Evolutionary conservation across 805 yeast genomes (phyloP).

Genomic region (Candida wancherniae): DNA sequence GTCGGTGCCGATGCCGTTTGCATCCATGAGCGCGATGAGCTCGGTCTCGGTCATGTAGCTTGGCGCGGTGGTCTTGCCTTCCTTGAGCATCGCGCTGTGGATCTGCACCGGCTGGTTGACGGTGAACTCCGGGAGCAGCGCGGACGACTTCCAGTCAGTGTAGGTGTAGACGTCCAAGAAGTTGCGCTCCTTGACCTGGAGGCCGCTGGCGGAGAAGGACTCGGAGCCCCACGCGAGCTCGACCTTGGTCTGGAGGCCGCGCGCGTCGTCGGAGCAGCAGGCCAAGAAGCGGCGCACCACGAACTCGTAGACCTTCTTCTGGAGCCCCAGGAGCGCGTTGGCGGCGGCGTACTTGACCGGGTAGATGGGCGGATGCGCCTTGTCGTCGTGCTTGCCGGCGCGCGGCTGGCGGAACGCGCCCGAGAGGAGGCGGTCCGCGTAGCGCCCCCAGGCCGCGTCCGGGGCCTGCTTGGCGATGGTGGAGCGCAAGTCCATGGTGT

Average conservation of each 20-base stretch:
- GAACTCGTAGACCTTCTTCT: constrained; percentile 77
- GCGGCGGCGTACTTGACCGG: constrained; percentile 56
- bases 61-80: constrained; percentile 82
- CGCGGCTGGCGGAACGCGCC: constrained; percentile 63
- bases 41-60: constrained; percentile 85
- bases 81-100: constrained; percentile 51
- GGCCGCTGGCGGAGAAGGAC: constrained; percentile 64
- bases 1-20: constrained; percentile 96
- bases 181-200: constrained; percentile 67
- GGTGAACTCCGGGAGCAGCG: constrained; percentile 58
- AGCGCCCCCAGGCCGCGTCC: constrained; percentile 64
- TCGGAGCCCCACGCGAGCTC: constrained; percentile 77
- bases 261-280: constrained; percentile 87
- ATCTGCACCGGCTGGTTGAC: constrained; percentile 56
- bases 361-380: constrained; percentile 98
- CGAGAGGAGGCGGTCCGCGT: constrained; percentile 43
- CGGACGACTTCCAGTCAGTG: constrained; percentile 68
- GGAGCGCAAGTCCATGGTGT: constrained; percentile 61
- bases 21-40: constrained; percentile 89
- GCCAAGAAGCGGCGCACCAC: constrained; percentile 84
- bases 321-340: constrained; percentile 34
- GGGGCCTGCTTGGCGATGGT: constrained; percentile 58
- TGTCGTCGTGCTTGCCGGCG: constrained; percentile 78
- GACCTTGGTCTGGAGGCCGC: constrained; percentile 63
- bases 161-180: constrained; percentile 79